Evolutionary conservation across 2,329 filamentous ascomycete species (phyloP).

Genomic region (Cytospora schulzeri): DNA sequence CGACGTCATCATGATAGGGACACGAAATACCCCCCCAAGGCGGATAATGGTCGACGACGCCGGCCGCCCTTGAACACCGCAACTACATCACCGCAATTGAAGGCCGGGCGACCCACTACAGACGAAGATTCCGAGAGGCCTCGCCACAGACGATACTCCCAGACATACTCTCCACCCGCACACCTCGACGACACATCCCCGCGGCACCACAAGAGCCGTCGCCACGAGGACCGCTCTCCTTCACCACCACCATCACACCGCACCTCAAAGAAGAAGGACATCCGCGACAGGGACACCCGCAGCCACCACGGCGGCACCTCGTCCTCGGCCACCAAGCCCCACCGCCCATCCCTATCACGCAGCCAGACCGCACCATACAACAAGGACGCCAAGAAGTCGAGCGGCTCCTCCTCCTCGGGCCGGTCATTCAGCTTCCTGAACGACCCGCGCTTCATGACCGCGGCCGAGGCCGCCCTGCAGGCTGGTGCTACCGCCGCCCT

Average conservation of each 20-base stretch:
- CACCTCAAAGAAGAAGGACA: conserved; percentile 8
- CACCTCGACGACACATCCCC: conserved; percentile 12
- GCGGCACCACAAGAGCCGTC: conserved; percentile 1
- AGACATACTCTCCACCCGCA: conserved; percentile 17
- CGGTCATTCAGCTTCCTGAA: conserved; percentile 22
- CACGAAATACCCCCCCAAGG: conserved; percentile 22
- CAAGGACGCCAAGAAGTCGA: not conserved
- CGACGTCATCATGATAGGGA: conserved; percentile 18
- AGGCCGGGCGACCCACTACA: not conserved
- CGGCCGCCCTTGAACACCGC: conserved; percentile 19
- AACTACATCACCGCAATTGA: conserved; percentile 20
- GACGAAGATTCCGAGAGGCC: conserved; percentile 12
- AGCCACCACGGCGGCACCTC: conserved; percentile 16
- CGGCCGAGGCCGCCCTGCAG: conserved; percentile 32
- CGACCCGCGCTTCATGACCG: conserved; percentile 31
- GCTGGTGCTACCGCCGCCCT: conserved; percentile 32
- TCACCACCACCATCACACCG: conserved; percentile 8
- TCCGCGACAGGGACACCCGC: not conserved
- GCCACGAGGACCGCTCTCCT: conserved; percentile 7
- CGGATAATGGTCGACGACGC: conserved; percentile 23
- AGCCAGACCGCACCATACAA: conserved; percentile 5
- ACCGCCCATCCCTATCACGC: not conserved
- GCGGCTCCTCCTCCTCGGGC: not conserved
- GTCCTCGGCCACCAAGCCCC: conserved; percentile 1
- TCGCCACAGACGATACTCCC: conserved; percentile 14